phyloP scores from a whole-genome alignment of 2,329 filamentous ascomycete species.

The Bipolaris gigantea region DNA sequence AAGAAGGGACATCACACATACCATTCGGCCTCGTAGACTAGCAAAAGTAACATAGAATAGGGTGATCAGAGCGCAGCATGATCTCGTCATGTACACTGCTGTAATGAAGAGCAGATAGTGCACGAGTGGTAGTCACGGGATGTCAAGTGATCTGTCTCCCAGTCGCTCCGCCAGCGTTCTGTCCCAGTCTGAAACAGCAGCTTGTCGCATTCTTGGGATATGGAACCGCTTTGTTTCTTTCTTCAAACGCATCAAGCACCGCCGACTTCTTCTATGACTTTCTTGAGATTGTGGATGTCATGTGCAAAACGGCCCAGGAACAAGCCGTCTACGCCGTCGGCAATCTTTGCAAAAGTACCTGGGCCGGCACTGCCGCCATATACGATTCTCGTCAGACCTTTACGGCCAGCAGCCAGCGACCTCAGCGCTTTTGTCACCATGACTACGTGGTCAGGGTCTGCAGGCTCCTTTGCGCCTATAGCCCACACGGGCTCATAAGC shows the following conservation, averaged over 20 bases:
- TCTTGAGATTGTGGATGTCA: slow-evolving; percentile 69
- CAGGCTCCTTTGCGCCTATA: slow-evolving; percentile 74
- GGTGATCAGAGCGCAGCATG: background rate
- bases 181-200: background rate
- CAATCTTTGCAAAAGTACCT: slow-evolving; percentile 70
- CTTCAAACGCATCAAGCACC: slow-evolving; percentile 31
- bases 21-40: background rate
- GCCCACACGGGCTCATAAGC: slow-evolving; percentile 92
- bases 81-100: background rate
- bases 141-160: slow-evolving; percentile 1
- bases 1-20: background rate
- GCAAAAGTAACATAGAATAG: background rate
- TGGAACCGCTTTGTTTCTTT: background rate
- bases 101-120: background rate
- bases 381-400: slow-evolving; percentile 67
- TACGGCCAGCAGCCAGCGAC: slow-evolving; percentile 55
- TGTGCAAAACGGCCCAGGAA: slow-evolving; percentile 83
- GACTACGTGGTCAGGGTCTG: slow-evolving; percentile 71
- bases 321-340: slow-evolving; percentile 73
- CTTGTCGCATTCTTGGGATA: background rate
- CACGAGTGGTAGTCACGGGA: background rate
- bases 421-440: slow-evolving; percentile 68
- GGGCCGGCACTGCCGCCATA: slow-evolving; percentile 85
- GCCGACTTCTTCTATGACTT: slow-evolving; percentile 72
- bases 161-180: background rate